Conservation (phyloP, 805 yeast species). For the Nakazawaea laoshanensis region DNA sequence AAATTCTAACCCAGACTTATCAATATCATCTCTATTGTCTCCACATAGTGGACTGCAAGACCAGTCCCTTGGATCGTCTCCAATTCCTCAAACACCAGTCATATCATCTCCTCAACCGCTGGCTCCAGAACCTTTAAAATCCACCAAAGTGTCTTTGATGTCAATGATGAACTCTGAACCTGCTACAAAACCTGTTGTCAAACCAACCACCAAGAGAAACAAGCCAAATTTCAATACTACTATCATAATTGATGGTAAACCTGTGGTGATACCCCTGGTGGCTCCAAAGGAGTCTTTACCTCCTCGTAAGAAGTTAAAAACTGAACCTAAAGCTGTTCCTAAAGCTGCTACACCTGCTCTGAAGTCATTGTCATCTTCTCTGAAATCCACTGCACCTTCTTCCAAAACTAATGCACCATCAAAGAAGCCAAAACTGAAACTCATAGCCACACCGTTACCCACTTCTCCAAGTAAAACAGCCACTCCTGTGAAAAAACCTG, state of each 20-base stretch:
- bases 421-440: slow-evolving; percentile 8
- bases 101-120: neutral
- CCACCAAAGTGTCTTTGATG: slow-evolving; percentile 9
- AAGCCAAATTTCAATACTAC: slow-evolving; percentile 6
- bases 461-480: neutral
- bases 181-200: neutral
- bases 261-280: slow-evolving; percentile 4
- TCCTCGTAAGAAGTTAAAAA: slow-evolving; percentile 9
- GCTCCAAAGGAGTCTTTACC: neutral
- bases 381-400: too few species aligned
- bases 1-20: slow-evolving; percentile 8
- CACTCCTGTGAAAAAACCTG: slow-evolving; percentile 5
- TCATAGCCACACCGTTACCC: neutral
- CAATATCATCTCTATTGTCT: slow-evolving; percentile 13
- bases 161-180: slow-evolving; percentile 9
- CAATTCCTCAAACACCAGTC: neutral
- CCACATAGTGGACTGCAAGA: slow-evolving; percentile 1
- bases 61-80: neutral
- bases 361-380: too few species aligned
- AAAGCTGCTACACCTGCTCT: too few species aligned
- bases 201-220: slow-evolving; percentile 2
- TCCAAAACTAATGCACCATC: slow-evolving; percentile 7
- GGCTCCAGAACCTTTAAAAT: slow-evolving; percentile 1
- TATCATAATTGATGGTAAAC: slow-evolving; percentile 10
- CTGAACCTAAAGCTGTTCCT: slow-evolving; percentile 4